These are phyloP conservation scores for Glycyrrhiza uralensis DNA, from an alignment of 306 rosid genomes.

Conservation along the genomic window DNA sequence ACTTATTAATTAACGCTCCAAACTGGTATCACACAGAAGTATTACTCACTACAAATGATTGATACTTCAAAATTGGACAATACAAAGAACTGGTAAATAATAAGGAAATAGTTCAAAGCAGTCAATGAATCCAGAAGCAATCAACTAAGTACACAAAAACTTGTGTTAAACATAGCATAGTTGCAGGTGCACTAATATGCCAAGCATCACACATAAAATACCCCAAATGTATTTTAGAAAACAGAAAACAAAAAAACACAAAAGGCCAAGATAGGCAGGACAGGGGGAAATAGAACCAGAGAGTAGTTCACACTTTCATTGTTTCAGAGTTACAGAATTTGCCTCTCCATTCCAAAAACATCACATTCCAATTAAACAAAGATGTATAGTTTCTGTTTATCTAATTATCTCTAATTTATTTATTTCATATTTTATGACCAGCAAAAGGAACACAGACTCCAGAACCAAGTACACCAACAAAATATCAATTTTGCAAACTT, in stretches of 20 bases:
- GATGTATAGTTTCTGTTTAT: background rate
- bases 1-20: background rate
- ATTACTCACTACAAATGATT: slow-evolving; percentile 5
- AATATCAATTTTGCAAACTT: slow-evolving; percentile 15
- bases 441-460: slow-evolving; percentile 11
- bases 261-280: background rate
- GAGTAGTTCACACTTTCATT: background rate
- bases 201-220: slow-evolving; percentile 10
- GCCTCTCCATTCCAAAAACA: slow-evolving; percentile 19
- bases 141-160: background rate
- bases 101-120: background rate
- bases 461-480: slow-evolving; percentile 19
- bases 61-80: slow-evolving; percentile 12
- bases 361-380: slow-evolving; percentile 16
- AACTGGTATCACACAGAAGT: background rate
- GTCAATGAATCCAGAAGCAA: slow-evolving; percentile 12
- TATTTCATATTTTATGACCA: background rate
- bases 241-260: background rate
- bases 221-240: background rate
- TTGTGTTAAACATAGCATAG: background rate
- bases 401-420: background rate
- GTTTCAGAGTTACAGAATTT: slow-evolving; percentile 17
- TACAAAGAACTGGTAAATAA: background rate
- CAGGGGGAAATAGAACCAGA: slow-evolving; percentile 1
- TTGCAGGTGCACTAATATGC: slow-evolving; percentile 11